Evolutionary conservation across 2,329 filamentous ascomycete genomes (phyloP).

Genomic region (Cryphonectria naterciae): DNA sequence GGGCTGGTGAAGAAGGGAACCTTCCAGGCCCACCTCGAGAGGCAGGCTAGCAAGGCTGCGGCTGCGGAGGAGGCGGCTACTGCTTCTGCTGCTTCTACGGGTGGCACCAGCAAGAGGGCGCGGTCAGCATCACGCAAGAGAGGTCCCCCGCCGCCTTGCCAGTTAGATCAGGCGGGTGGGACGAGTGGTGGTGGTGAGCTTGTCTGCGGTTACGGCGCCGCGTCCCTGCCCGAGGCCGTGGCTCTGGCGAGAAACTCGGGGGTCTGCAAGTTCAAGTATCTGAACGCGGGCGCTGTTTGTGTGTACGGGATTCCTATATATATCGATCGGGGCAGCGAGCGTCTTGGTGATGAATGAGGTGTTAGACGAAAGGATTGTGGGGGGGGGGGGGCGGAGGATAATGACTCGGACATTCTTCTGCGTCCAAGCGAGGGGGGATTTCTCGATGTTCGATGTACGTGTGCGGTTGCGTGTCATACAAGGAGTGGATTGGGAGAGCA

Average conservation of each 20-base stretch:
- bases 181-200: constrained; percentile 32
- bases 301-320: constrained; percentile 96
- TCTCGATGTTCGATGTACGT: background rate
- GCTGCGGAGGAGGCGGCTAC: constrained; percentile 28
- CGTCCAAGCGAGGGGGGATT: constrained; percentile 1
- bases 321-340: constrained; percentile 46
- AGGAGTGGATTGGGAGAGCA: background rate
- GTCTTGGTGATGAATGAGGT: background rate
- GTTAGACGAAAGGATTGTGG: background rate
- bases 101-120: constrained; percentile 17
- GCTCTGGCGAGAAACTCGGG: constrained; percentile 63
- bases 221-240: constrained; percentile 80
- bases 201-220: constrained; percentile 40
- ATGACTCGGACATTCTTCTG: background rate
- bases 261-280: constrained; percentile 84
- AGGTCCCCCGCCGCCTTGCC: constrained; percentile 21
- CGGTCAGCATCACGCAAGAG: constrained; percentile 31
- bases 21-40: constrained; percentile 41
- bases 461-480: background rate
- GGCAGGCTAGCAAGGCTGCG: constrained; percentile 36
- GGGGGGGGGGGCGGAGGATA: background rate
- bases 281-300: constrained; percentile 92
- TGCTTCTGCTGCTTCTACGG: constrained; percentile 17
- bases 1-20: constrained; percentile 65
- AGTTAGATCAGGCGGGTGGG: constrained; percentile 35